Evolutionary conservation across 2,329 filamentous ascomycete genomes (phyloP).

Genomic region (Exserohilum turcica): DNA sequence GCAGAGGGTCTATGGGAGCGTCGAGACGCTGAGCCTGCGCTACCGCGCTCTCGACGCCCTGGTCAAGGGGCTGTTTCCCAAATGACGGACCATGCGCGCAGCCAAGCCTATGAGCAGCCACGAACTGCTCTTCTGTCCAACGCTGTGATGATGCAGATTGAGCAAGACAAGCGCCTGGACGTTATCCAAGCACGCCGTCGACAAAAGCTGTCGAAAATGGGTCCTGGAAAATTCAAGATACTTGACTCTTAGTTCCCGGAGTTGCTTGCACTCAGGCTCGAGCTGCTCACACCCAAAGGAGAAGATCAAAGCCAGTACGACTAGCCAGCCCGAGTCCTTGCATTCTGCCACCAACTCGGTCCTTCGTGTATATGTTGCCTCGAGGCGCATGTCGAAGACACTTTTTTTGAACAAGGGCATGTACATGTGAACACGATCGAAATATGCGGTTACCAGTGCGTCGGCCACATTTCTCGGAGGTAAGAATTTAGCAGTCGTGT

Average conservation of each 20-base stretch:
- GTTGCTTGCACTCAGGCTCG: conserved; percentile 32
- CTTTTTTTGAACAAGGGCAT: conserved; percentile 50
- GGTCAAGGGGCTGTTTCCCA: conserved; percentile 50
- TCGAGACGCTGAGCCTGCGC: conserved; percentile 52
- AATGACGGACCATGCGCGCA: conserved; percentile 48
- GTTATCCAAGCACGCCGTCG: conserved; percentile 49
- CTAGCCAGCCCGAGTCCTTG: conserved; percentile 51
- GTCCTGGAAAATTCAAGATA: conserved; percentile 40
- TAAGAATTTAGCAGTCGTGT: conserved; percentile 34
- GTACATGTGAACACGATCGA: conserved; percentile 47
- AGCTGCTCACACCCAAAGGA: conserved; percentile 51
- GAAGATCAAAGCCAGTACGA: conserved; percentile 50
- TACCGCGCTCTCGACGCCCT: conserved; percentile 52
- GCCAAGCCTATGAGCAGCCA: conserved; percentile 51
- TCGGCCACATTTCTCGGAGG: conserved; percentile 47
- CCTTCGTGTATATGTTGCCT: conserved; percentile 45
- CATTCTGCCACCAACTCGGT: conserved; percentile 30
- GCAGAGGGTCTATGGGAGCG: conserved; percentile 53
- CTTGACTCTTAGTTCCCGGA: conserved; percentile 26
- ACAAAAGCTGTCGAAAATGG: conserved; percentile 46
- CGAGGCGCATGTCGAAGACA: conserved; percentile 49
- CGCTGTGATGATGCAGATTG: conserved; percentile 50
- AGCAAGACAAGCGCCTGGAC: conserved; percentile 52
- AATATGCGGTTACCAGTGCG: conserved; percentile 48
- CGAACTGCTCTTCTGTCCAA: conserved; percentile 50